Evolutionary conservation across 2,329 filamentous ascomycete genomes (phyloP), one percentile per base, ranked within the genome.

Genomic region (Epichloe gansuensis): DNA sequence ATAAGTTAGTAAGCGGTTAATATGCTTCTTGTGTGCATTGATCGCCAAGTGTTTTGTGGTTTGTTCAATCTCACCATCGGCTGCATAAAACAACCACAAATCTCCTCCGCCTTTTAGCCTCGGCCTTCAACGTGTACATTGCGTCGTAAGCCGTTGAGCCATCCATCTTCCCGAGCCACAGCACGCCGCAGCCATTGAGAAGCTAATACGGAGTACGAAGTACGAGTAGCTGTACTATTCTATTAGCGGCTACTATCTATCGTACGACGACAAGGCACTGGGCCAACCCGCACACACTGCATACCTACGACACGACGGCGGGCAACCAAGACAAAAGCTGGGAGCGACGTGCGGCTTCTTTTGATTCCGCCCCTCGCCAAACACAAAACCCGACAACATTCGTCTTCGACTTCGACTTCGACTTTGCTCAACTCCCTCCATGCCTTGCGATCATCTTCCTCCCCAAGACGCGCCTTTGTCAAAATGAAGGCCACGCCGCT

Each of bases 401-500:
- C 21, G 12, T 12, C 27, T 31, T 31, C 31, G 31, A 11, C 31
- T 31, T 12, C 31, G 15, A 35, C 23, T 12, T 44, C 36, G 40
- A 13, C 41, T 35, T 48, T 36, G 13, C 13, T 44, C 51, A 31
- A 47, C 36, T 49, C 54, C 57, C 58, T 55, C 59, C 17, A 67
- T 67, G 66, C 64, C 55, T 61, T 59, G 60, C 59, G 53, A 58
- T 53, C 55, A 51, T 53, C 58, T 50, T 52, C 61, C 58, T 46
- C 60, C 59, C 44, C 59, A 60, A 58, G 54, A 57, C 51, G 53
- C 48, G 47, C 54, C 52, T 53, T 60, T 61, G 64, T 64, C 69
- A 75, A 69, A 66, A 98, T 98, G 93, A 97, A 95, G 80, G 90
- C 89, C 66, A 85, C 89, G 64, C 91, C 93, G 61, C 79, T 98